Conservation (phyloP, 2,329 filamentous ascomycete species). For the Cytospora leucostoma region DNA sequence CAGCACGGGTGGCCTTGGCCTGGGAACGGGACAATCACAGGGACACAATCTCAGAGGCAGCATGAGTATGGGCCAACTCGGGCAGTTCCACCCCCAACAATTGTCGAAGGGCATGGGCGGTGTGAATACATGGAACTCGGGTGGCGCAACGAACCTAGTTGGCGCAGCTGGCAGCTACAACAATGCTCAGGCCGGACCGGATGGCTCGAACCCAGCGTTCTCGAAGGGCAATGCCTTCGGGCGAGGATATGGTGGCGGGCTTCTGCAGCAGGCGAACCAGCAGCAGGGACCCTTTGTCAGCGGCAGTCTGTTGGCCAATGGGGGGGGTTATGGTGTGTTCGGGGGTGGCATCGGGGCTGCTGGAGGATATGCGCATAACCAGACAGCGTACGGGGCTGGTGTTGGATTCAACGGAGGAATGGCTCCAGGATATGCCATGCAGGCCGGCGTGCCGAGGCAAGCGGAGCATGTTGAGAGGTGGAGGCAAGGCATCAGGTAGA, state of each 20-base stretch:
- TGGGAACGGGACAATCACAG: conserved; percentile 17
- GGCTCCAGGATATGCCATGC: conserved; percentile 28
- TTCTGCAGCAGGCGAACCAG: conserved; percentile 26
- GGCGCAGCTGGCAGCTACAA: conserved; percentile 27
- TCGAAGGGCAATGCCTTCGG: conserved; percentile 21
- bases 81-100: conserved; percentile 7
- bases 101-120: conserved; percentile 8
- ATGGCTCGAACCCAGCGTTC: conserved; percentile 26
- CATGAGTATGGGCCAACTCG: conserved; percentile 29
- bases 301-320: conserved; percentile 20
- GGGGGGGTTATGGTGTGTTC: conserved; percentile 17
- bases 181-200: conserved; percentile 15
- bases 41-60: conserved; percentile 29
- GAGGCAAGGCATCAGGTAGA: conserved; percentile 36
- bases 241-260: conserved; percentile 22
- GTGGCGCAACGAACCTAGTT: conserved; percentile 22
- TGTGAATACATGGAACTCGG: neutral
- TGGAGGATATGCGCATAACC: conserved; percentile 21
- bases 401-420: conserved; percentile 20
- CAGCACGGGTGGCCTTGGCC: conserved; percentile 42
- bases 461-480: conserved; percentile 39
- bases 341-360: conserved; percentile 22
- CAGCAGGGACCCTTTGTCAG: conserved; percentile 22
- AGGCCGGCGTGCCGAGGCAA: conserved; percentile 30
- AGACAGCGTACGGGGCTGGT: conserved; percentile 25